phyloP scores from a whole-genome alignment of 2,329 filamentous ascomycete species.

The Aspergillus sp. region DNA sequence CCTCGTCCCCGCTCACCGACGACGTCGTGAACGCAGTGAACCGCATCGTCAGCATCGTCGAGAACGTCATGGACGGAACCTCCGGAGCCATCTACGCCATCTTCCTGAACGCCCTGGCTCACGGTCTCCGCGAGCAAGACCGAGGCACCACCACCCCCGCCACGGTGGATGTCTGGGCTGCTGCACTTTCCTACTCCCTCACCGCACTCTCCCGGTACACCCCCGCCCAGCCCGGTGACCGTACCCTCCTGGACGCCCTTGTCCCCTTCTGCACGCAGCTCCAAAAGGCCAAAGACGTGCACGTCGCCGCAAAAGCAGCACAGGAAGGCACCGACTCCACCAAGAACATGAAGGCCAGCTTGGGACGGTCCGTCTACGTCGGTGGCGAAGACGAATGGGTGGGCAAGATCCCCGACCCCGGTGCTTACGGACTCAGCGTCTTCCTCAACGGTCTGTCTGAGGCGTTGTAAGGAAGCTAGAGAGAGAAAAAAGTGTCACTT shows the following conservation, averaged over 20 bases:
- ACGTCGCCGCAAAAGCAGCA: conserved; percentile 73
- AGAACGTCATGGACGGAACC: conserved; percentile 72
- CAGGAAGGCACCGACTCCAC: conserved; percentile 76
- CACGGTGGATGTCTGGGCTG: conserved; percentile 59
- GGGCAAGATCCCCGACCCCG: conserved; percentile 72
- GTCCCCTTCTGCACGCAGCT: conserved; percentile 81
- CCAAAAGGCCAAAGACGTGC: conserved; percentile 63
- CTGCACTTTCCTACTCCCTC: conserved; percentile 71
- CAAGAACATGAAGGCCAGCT: conserved; percentile 86
- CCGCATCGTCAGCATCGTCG: conserved; percentile 64
- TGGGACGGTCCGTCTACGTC: conserved; percentile 82
- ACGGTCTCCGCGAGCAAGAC: conserved; percentile 62
- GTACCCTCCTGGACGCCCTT: conserved; percentile 87
- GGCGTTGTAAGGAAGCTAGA: conserved; percentile 33
- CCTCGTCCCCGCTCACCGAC: conserved; percentile 48
- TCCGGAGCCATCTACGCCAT: conserved; percentile 81
- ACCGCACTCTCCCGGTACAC: conserved; percentile 78
- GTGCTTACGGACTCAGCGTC: conserved; percentile 75
- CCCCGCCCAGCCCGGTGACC: conserved; percentile 82
- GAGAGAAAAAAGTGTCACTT: neutral
- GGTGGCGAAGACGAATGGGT: conserved; percentile 66
- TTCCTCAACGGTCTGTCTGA: conserved; percentile 79
- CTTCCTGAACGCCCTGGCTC: conserved; percentile 82
- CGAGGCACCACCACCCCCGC: conserved; percentile 47
- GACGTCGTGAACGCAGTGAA: conserved; percentile 63